Percentiles rank a stretch among this genome's conserved stretches.
Conservation (phyloP, 176 grass and related monocot genomes). For the Aegilops longissima region DNA sequence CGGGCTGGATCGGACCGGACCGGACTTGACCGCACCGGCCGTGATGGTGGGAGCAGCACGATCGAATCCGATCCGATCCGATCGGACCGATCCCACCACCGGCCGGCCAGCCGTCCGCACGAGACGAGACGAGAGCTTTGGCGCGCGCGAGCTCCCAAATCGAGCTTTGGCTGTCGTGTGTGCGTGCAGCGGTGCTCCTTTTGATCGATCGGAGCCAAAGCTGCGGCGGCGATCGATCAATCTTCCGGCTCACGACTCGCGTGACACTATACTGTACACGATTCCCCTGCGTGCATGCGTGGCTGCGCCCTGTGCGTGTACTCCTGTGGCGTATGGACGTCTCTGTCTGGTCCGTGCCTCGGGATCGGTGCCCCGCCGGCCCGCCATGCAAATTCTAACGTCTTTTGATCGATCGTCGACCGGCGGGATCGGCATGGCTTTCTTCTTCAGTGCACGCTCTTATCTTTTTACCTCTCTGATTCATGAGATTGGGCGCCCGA, state of each 20-base stretch:
- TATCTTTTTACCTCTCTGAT: background rate
- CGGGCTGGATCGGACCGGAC: background rate
- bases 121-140: background rate
- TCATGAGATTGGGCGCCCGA: background rate
- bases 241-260: background rate
- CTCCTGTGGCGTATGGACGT: background rate
- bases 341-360: background rate
- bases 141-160: background rate
- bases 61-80: conserved; percentile 14
- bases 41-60: background rate
- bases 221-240: background rate
- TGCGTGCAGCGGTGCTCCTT: background rate
- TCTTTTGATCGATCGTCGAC: background rate
- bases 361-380: background rate
- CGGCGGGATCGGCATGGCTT: too few relatives aligned
- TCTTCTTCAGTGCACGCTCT: too few relatives aligned
- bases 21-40: background rate
- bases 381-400: background rate
- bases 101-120: background rate
- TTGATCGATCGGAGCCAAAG: background rate
- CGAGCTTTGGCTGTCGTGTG: background rate
- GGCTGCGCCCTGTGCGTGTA: too few relatives aligned
- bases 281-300: too few relatives aligned
- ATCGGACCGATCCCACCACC: background rate
- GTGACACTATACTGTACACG: too few relatives aligned